A percentile compares a stretch with the other conserved stretches of the same genome.
These are phyloP conservation scores for Claviceps spartinae DNA, from an alignment of 2,329 filamentous ascomycete genomes.

Conservation along the genomic window DNA sequence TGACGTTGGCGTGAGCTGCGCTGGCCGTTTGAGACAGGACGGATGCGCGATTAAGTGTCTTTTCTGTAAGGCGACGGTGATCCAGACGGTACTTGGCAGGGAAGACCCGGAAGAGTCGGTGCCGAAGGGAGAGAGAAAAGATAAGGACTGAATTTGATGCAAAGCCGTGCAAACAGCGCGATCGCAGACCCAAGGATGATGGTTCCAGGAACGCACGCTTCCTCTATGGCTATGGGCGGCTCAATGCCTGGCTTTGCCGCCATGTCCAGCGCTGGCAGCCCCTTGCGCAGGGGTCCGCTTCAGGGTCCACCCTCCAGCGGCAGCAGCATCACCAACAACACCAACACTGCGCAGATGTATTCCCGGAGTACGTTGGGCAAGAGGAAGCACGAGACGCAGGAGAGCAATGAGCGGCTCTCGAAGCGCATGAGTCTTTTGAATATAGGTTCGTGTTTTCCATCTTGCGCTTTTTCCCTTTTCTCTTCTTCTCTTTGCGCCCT, in stretches of 20 bases:
- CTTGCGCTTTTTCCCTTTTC: too few species aligned
- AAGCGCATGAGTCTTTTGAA: constrained; percentile 76
- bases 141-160: too few species aligned
- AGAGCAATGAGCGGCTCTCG: constrained; percentile 56
- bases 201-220: constrained; percentile 18
- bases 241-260: not conserved
- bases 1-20: not conserved
- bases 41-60: not conserved
- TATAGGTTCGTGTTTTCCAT: constrained; percentile 42
- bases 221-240: constrained; percentile 1
- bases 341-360: too few species aligned
- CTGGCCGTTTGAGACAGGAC: not conserved
- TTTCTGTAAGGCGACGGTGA: not conserved
- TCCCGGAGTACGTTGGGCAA: constrained; percentile 25
- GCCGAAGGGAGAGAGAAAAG: not conserved
- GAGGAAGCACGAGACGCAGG: constrained; percentile 45
- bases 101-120: too few species aligned
- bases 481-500: too few species aligned
- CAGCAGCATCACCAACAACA: constrained; percentile 4
- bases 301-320: constrained; percentile 1
- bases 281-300: not conserved
- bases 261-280: not conserved
- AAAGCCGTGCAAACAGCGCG: not conserved
- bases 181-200: constrained; percentile 15
- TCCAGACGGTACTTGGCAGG: too few species aligned